Evolutionary conservation across 129 eudicot species (phyloP).

Genomic region (Gnaphalium uliginosum): DNA sequence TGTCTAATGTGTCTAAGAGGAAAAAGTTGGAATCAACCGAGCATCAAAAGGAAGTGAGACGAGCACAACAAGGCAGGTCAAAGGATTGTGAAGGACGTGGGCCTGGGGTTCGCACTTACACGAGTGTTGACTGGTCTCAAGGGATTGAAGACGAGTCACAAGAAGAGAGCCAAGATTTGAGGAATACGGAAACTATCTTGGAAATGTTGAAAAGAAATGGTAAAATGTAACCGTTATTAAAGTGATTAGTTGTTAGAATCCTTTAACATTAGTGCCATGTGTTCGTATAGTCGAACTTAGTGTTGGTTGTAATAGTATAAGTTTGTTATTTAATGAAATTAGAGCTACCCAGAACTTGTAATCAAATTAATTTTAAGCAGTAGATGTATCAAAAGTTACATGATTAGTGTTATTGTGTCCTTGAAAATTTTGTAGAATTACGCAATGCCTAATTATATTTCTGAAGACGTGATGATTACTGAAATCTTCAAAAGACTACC

Average conservation of each 20-base stretch:
- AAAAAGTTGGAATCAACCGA: slow-evolving; percentile 61
- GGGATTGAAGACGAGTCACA: slow-evolving; percentile 65
- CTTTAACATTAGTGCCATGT: not conserved
- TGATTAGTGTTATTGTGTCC: too few relatives aligned
- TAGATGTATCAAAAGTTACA: not conserved
- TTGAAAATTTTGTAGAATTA: too few relatives aligned
- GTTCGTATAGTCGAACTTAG: not conserved
- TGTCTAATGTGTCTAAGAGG: slow-evolving; percentile 53
- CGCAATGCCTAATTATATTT: too few relatives aligned
- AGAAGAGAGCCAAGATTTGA: slow-evolving; percentile 72
- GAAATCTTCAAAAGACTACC: not conserved
- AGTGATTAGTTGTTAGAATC: not conserved
- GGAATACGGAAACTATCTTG: slow-evolving; percentile 55
- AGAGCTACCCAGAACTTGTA: too few relatives aligned
- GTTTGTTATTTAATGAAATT: not conserved
- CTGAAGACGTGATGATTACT: not conserved
- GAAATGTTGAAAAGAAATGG: slow-evolving; percentile 56
- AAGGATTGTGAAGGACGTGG: slow-evolving; percentile 79
- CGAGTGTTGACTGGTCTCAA: slow-evolving; percentile 68
- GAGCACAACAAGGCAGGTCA: slow-evolving; percentile 76
- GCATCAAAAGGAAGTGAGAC: slow-evolving; percentile 84
- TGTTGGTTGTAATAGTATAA: not conserved
- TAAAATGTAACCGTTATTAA: not conserved
- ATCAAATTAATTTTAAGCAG: not conserved
- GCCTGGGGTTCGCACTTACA: slow-evolving; percentile 78